phyloP scores from a whole-genome alignment of 768 basidiomycete genomes.

The Suillus placidus region DNA sequence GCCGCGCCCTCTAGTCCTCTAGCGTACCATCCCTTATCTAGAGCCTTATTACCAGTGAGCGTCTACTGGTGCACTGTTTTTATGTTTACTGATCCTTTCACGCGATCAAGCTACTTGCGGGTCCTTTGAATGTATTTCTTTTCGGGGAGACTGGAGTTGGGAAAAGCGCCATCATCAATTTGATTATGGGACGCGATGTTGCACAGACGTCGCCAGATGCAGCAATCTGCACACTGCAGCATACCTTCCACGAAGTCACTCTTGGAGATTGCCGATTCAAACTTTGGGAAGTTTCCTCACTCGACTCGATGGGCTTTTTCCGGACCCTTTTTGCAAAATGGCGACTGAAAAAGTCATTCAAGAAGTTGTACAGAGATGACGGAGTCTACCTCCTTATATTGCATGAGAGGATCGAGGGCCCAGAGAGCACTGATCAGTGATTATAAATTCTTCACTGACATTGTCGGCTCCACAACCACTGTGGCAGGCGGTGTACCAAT shows the following conservation, averaged over 20 bases:
- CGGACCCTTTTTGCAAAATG: conserved; percentile 8
- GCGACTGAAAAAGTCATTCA: conserved; percentile 25
- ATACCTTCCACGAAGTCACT: neutral
- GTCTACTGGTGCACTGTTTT: neutral
- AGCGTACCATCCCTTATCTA: neutral
- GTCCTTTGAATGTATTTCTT: conserved; percentile 2
- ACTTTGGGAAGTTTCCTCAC: neutral
- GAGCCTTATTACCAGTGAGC: neutral
- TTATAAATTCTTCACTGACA: conserved; percentile 25
- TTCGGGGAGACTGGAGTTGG: conserved; percentile 6
- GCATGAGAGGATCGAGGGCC: conserved; percentile 33
- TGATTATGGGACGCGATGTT: neutral
- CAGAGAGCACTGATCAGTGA: conserved; percentile 28
- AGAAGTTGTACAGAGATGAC: conserved; percentile 25
- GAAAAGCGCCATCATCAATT: neutral
- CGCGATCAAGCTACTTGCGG: neutral
- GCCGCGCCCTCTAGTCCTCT: neutral
- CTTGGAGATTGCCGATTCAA: neutral
- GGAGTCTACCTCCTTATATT: conserved; percentile 37
- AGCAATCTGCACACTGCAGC: neutral
- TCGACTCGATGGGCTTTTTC: conserved; percentile 24
- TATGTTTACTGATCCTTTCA: neutral
- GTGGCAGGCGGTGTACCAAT: conserved; percentile 31
- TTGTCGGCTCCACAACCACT: neutral
- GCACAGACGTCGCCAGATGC: neutral